These are phyloP conservation scores for Tieghemiomyces parasiticus DNA, from an alignment of 192 early-diverging fungal genomes.

Conservation along the genomic window DNA sequence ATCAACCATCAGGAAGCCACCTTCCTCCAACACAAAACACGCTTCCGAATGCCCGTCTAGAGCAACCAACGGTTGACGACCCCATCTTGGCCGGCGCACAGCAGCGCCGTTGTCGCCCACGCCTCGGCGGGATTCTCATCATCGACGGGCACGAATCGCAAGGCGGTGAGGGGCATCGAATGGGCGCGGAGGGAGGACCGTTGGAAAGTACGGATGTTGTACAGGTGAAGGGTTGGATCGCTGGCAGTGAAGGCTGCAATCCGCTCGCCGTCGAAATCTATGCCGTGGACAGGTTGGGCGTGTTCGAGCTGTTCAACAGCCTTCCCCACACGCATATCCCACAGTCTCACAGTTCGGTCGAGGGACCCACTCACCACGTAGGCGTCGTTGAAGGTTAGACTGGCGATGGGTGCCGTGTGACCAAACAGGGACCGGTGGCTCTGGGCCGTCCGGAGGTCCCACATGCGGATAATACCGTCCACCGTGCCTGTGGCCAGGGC, in stretches of 20 bases:
- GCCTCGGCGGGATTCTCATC: background rate
- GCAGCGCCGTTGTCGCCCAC: slow-evolving; percentile 18
- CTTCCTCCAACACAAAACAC: no score
- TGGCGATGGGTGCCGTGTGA: slow-evolving; percentile 43
- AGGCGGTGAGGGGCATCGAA: slow-evolving; percentile 24
- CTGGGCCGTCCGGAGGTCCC: slow-evolving; percentile 64
- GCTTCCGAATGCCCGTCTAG: slow-evolving; percentile 19
- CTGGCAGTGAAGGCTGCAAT: slow-evolving; percentile 38
- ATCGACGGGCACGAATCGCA: slow-evolving; percentile 23
- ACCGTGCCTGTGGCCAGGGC: slow-evolving; percentile 57
- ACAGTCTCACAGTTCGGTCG: slow-evolving; percentile 49
- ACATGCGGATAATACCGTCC: slow-evolving; percentile 60
- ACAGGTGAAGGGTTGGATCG: slow-evolving; percentile 30
- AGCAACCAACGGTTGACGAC: slow-evolving; percentile 49
- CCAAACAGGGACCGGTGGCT: slow-evolving; percentile 52
- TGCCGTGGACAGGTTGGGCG: slow-evolving; percentile 31
- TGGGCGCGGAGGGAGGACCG: slow-evolving; percentile 33
- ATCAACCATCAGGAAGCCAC: no score
- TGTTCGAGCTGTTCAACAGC: slow-evolving; percentile 39
- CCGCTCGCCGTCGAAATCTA: slow-evolving; percentile 36
- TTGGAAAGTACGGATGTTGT: slow-evolving; percentile 45
- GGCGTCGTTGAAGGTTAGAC: slow-evolving; percentile 48
- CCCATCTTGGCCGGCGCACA: slow-evolving; percentile 45
- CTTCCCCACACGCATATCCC: slow-evolving; percentile 60
- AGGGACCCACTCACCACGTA: slow-evolving; percentile 55